Conservation (phyloP, 768 basidiomycete genomes). For the Amanita polypyramis region DNA sequence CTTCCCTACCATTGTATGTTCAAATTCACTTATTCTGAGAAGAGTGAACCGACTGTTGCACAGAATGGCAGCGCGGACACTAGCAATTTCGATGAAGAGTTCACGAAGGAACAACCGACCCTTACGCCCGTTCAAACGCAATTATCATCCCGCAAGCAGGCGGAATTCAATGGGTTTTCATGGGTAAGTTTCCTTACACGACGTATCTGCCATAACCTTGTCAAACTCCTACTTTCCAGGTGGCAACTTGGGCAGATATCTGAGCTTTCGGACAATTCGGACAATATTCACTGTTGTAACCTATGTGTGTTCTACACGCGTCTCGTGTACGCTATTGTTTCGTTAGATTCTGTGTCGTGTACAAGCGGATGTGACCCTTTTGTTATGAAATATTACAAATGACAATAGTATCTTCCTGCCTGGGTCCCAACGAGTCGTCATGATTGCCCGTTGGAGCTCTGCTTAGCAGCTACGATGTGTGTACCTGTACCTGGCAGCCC, state of each 20-base stretch:
- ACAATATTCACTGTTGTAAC: conserved; percentile 18
- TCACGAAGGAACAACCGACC: conserved; percentile 94
- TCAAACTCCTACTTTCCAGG: conserved; percentile 16
- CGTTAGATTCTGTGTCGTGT: conserved; percentile 13
- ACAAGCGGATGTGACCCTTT: conserved; percentile 14
- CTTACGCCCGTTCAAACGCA: conserved; percentile 96
- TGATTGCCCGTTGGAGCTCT: conserved; percentile 14
- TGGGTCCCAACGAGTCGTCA: conserved; percentile 12
- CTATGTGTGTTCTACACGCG: conserved; percentile 20
- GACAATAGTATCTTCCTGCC: not conserved
- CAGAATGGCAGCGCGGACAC: conserved; percentile 82
- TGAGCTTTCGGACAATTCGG: conserved; percentile 19
- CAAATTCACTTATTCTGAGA: not conserved
- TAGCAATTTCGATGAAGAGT: conserved; percentile 94
- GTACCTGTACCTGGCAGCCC: conserved; percentile 68
- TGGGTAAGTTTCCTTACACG: conserved; percentile 47
- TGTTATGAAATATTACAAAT: conserved; percentile 6
- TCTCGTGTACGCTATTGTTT: not conserved
- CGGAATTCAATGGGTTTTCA: conserved; percentile 95
- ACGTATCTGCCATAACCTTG: conserved; percentile 5
- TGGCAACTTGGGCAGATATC: conserved; percentile 53
- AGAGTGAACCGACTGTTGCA: not conserved
- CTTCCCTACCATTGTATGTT: conserved; percentile 86
- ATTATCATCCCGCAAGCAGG: conserved; percentile 80
- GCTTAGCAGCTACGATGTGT: conserved; percentile 37